Conservation (phyloP, 2,329 filamentous ascomycete genomes). For the Geoglossum cookeanum region DNA sequence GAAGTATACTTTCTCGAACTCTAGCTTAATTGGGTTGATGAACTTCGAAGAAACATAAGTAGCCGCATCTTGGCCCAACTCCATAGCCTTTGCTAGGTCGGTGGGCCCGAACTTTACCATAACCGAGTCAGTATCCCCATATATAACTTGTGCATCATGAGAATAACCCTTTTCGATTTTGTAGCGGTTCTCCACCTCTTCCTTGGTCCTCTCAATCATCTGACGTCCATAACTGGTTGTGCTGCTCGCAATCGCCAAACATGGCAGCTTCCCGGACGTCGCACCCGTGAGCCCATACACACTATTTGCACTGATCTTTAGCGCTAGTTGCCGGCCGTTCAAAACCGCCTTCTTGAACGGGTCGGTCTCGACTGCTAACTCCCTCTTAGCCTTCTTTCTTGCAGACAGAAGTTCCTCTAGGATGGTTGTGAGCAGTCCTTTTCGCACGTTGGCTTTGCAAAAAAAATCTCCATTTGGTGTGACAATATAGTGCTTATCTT, state of each 20-base stretch:
- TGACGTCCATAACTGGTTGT: slow-evolving; percentile 93
- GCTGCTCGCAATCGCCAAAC: slow-evolving; percentile 85
- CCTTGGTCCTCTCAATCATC: slow-evolving; percentile 97
- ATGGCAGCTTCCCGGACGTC: slow-evolving; percentile 87
- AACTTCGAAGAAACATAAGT: slow-evolving; percentile 81
- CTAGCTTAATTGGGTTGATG: slow-evolving; percentile 89
- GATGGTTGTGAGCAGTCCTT: slow-evolving; percentile 87
- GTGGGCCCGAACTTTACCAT: slow-evolving; percentile 97
- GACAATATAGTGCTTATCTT: slow-evolving; percentile 89
- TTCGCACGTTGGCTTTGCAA: slow-evolving; percentile 69
- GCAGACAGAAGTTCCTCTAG: slow-evolving; percentile 81
- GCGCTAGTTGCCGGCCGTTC: slow-evolving; percentile 86
- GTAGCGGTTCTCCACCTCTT: slow-evolving; percentile 82
- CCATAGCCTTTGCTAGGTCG: slow-evolving; percentile 79
- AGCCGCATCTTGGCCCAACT: slow-evolving; percentile 81
- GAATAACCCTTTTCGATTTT: slow-evolving; percentile 86
- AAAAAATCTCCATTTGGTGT: slow-evolving; percentile 93
- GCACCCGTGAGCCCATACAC: slow-evolving; percentile 96
- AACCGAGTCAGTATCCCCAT: slow-evolving; percentile 97
- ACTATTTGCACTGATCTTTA: slow-evolving; percentile 95
- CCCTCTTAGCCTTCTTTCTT: slow-evolving; percentile 84
- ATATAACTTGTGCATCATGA: slow-evolving; percentile 91
- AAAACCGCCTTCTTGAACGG: slow-evolving; percentile 95
- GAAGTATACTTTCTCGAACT: slow-evolving; percentile 98
- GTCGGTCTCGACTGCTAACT: slow-evolving; percentile 74